phyloP scores from a whole-genome alignment of 2,329 filamentous ascomycete species.

The Boeremia exigua region DNA sequence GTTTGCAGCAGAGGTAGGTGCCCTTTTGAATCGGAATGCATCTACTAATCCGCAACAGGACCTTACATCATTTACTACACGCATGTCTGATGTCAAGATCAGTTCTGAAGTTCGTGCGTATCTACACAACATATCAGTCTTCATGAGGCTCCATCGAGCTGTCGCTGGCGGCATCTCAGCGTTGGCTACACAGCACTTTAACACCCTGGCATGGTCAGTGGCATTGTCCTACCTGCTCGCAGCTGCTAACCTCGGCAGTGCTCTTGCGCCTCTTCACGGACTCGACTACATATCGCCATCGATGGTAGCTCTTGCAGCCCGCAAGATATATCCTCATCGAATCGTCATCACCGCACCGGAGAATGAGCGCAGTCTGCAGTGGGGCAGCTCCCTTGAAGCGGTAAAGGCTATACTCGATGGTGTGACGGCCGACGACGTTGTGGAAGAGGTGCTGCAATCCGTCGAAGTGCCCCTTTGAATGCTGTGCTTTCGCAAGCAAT shows the following conservation, averaged over 20 bases:
- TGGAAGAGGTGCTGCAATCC: conserved; percentile 64
- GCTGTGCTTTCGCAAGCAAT: neutral
- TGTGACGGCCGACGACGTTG: conserved; percentile 61
- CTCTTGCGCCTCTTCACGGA: conserved; percentile 80
- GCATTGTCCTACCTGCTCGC: neutral
- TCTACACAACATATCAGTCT: conserved; percentile 84
- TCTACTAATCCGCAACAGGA: conserved; percentile 41
- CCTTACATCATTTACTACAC: conserved; percentile 66
- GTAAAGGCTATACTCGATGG: conserved; percentile 70
- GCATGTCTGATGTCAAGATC: conserved; percentile 65
- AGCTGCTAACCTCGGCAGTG: conserved; percentile 47
- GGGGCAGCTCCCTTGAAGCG: conserved; percentile 79
- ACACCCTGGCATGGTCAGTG: conserved; percentile 65
- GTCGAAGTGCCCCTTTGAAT: conserved; percentile 62
- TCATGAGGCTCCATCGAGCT: conserved; percentile 85
- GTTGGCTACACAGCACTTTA: conserved; percentile 77
- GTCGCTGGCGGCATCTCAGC: conserved; percentile 80
- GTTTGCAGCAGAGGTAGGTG: conserved; percentile 55
- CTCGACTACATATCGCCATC: conserved; percentile 83
- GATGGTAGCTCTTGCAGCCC: conserved; percentile 79
- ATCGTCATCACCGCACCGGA: conserved; percentile 72
- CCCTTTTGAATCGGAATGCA: neutral
- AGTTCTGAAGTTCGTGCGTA: conserved; percentile 83
- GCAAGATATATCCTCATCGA: conserved; percentile 88
- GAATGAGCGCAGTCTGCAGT: conserved; percentile 87